A percentile compares a stretch with the other conserved stretches of the same genome.
Conservation (phyloP, 305 asterid genomes). For the Andrographis paniculata region DNA sequence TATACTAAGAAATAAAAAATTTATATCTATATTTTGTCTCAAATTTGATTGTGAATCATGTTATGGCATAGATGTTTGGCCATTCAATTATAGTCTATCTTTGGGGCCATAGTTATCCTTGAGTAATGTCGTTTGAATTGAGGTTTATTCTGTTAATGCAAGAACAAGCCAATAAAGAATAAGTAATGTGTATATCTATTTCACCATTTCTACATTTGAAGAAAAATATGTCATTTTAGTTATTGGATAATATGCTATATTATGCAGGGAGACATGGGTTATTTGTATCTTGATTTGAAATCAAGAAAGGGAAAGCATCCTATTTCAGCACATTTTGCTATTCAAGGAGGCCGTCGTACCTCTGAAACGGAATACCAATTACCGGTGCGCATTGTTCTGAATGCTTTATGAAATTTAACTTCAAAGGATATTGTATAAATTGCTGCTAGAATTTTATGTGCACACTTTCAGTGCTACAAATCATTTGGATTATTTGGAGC, state of each 20-base stretch:
- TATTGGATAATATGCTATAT: constrained; percentile 11
- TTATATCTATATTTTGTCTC: constrained; percentile 7
- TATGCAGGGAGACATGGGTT: constrained; percentile 82
- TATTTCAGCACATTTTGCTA: constrained; percentile 84
- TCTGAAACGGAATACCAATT: constrained; percentile 77
- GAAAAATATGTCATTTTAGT: constrained; percentile 17
- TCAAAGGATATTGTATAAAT: no score
- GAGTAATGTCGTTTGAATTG: constrained; percentile 2
- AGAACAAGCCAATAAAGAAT: no score
- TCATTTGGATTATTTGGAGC: no score
- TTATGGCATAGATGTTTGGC: constrained; percentile 6
- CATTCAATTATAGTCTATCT: constrained; percentile 1
- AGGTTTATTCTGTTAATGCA: neutral
- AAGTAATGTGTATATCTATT: neutral
- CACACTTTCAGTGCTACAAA: no score
- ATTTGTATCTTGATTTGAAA: constrained; percentile 79
- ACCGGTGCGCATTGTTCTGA: constrained; percentile 48
- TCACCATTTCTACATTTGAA: constrained; percentile 14
- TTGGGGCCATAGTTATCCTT: neutral
- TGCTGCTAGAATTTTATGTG: no score
- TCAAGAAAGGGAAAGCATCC: constrained; percentile 83
- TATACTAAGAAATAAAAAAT: constrained; percentile 6
- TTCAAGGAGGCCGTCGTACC: constrained; percentile 81
- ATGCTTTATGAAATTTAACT: no score
- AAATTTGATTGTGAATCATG: constrained; percentile 9